A percentile compares a stretch with the other conserved stretches of the same genome.
Evolutionary conservation across 495 filamentous ascomycete species (phyloP).

Genomic region (Aspergillus kassunensis): DNA sequence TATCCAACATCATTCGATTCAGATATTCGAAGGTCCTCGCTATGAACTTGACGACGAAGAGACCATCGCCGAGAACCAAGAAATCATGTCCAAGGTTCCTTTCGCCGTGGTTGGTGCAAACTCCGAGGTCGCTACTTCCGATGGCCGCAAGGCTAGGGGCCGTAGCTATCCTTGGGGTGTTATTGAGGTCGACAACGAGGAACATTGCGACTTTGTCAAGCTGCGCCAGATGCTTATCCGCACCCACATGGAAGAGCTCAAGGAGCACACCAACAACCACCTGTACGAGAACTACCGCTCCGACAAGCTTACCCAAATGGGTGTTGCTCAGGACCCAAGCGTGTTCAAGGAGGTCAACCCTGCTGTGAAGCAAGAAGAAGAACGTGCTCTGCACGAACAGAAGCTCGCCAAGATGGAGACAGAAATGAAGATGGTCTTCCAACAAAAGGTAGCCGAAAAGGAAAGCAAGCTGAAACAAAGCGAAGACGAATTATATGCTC

Average conservation of each 20-base stretch:
- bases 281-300: conserved; percentile 99
- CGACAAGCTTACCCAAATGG: conserved; percentile 97
- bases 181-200: conserved; percentile 99
- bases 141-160: conserved; percentile 93
- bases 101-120: conserved; percentile 98
- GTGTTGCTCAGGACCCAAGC: conserved; percentile 94
- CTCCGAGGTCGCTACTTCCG: conserved; percentile 80
- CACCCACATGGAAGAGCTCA: conserved; percentile 99
- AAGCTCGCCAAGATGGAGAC: conserved; percentile 99
- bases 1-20: conserved; percentile 92
- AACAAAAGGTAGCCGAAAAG: conserved; percentile 99
- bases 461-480: conserved; percentile 99
- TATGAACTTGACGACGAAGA: conserved; percentile 99
- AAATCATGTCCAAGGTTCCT: conserved; percentile 99
- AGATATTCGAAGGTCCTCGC: conserved; percentile 97
- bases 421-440: conserved; percentile 99
- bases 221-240: conserved; percentile 99
- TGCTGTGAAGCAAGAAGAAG: conserved; percentile 99
- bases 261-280: conserved; percentile 99
- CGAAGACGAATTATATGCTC: conserved; percentile 96
- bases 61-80: conserved; percentile 98
- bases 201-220: conserved; percentile 99
- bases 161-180: conserved; percentile 97
- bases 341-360: conserved; percentile 99
- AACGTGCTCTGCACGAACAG: conserved; percentile 95